Evolutionary conservation across 2,329 filamentous ascomycete genomes (phyloP), one percentile per base, ranked within the genome.

Genomic region (Cryphonectria radicalis): DNA sequence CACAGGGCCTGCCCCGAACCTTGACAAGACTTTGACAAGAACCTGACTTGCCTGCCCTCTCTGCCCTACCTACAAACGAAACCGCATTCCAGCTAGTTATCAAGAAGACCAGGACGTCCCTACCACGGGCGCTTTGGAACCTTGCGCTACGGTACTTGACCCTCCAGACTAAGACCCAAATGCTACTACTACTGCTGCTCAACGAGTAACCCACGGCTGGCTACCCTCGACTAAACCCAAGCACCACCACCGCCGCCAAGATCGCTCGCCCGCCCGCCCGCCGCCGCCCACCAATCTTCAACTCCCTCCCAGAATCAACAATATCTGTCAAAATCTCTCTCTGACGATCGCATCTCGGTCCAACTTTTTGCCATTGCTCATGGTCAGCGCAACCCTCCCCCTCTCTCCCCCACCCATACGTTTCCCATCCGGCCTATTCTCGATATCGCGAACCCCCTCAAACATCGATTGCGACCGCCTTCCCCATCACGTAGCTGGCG

Each of bases 31-130:
- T 25, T 42, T 22, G 13, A 14, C 62, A 43, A 25, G 14, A 37
- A 64, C 14, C 42, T 42, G n/a, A 37, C 43, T 14, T 65, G 40
- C 19, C 42, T 65, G 42, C 22, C 59, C 59, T 35, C 40, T 63
- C 35, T 6, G 63, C 63, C 63, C n/a, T 50, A 46, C 28, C 28
- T 3, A 32, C 63, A 25, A 65, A 65, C 63, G 63, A 42, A 46
- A 65, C 25, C 63, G 63, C 63, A 65, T 46, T 50, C 63, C 63
- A 65, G 13, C 63, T 32, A 65, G 43, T 50, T 50, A 50, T n/a
- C 46, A 50, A 50, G 46, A 50, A 50, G 46, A 32, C 55, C 55
- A 59, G 55, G 55, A 59, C 55, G 55, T 19, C 55, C 55, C 55
- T 19, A 65, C 25, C n/a, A 57, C 25, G 25, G 43, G n/a, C 25